These are phyloP conservation scores for Strobilomyces dryophilus DNA, from an alignment of 768 basidiomycete species.

Conservation along the genomic window DNA sequence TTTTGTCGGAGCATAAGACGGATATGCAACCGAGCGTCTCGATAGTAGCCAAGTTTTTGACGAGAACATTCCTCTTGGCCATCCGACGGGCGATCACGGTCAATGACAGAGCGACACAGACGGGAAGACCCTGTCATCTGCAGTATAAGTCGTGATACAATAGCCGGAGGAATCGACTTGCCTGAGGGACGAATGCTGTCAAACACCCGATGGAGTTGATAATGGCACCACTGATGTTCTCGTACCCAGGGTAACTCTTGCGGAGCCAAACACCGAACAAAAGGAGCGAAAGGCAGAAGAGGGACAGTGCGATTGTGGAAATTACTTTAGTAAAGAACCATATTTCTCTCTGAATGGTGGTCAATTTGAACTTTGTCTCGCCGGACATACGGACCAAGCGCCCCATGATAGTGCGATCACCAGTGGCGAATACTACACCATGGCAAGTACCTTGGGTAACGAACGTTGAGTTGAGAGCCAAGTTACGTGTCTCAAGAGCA, in stretches of 20 bases:
- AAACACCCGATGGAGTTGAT: conserved; percentile 37
- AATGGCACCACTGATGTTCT: conserved; percentile 33
- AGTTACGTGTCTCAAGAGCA: conserved; percentile 42
- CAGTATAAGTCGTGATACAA: background rate
- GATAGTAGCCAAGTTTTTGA: conserved; percentile 50
- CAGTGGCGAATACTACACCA: conserved; percentile 40
- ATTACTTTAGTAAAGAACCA: conserved; percentile 54
- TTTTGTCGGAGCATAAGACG: conserved; percentile 53
- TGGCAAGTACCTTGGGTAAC: conserved; percentile 39
- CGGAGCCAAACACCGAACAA: conserved; percentile 42
- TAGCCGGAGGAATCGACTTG: conserved; percentile 1
- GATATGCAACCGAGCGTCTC: conserved; percentile 52
- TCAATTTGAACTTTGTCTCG: conserved; percentile 42
- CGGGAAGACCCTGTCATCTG: conserved; percentile 32
- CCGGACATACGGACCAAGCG: conserved; percentile 53
- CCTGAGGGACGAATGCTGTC: conserved; percentile 41
- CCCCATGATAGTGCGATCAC: conserved; percentile 46
- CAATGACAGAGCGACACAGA: conserved; percentile 48
- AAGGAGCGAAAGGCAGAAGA: conserved; percentile 40
- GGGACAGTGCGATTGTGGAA: conserved; percentile 36
- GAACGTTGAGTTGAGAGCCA: conserved; percentile 46
- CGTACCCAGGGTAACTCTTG: conserved; percentile 30
- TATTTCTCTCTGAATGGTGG: conserved; percentile 45
- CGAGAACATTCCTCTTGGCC: conserved; percentile 42
- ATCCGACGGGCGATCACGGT: conserved; percentile 48